Conservation (phyloP, 1,139 yeast species). For the Pichia sp. region DNA sequence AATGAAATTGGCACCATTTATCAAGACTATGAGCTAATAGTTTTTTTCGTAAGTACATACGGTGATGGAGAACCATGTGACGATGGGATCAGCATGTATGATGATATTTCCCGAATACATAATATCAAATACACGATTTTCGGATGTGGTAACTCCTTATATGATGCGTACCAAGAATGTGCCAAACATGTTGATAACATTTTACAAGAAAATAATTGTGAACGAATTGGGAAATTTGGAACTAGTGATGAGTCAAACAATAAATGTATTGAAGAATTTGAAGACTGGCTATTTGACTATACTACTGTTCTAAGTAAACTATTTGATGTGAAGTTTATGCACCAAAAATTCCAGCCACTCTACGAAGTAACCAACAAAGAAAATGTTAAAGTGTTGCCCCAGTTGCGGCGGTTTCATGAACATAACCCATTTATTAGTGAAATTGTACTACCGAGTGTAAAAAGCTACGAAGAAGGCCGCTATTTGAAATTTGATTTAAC, state of each 20-base stretch:
- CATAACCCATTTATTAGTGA: constrained; percentile 75
- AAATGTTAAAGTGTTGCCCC: constrained; percentile 45
- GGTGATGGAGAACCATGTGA: constrained; percentile 99
- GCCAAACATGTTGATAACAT: constrained; percentile 49
- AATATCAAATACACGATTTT: constrained; percentile 59
- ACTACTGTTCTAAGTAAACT: constrained; percentile 40
- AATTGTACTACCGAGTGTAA: constrained; percentile 55
- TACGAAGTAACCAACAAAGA: background rate
- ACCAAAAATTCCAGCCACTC: constrained; percentile 6
- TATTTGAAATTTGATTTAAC: constrained; percentile 69
- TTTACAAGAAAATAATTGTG: constrained; percentile 58
- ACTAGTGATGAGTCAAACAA: constrained; percentile 93
- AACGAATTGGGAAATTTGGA: constrained; percentile 62
- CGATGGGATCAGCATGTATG: constrained; percentile 65
- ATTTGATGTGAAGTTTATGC: constrained; percentile 36
- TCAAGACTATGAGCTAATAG: constrained; percentile 39
- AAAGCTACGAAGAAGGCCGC: constrained; percentile 30
- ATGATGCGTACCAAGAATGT: constrained; percentile 81
- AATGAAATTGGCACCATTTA: constrained; percentile 16
- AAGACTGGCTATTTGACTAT: constrained; percentile 82
- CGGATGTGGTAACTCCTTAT: constrained; percentile 90
- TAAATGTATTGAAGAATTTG: constrained; percentile 83
- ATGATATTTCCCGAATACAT: constrained; percentile 43
- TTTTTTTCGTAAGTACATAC: constrained; percentile 80
- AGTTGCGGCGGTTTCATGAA: constrained; percentile 60